Evolutionary conservation across 139 green algal genomes (phyloP).

Genomic region (Raphidocelis subcapitata): DNA sequence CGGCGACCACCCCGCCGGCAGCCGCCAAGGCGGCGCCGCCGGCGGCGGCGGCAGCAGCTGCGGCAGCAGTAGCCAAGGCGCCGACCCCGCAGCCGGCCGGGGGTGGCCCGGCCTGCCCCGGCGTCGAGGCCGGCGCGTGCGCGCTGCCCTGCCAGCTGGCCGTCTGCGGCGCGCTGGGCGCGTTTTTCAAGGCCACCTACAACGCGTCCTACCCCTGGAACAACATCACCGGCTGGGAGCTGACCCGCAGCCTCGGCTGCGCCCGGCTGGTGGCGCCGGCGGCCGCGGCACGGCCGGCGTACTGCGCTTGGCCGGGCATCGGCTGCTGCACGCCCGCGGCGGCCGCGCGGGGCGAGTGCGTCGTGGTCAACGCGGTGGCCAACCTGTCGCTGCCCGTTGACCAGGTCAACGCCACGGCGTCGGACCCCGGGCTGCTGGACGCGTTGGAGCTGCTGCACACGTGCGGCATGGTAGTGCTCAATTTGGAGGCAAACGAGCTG

Average conservation of each 20-base stretch:
- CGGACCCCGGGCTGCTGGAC: background rate
- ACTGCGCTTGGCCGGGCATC: slow-evolving; percentile 25
- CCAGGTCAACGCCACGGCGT: slow-evolving; percentile 15
- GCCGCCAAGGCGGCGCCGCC: no score
- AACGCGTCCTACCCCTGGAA: no score
- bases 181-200: no score
- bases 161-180: no score
- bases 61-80: no score
- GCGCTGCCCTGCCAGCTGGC: no score
- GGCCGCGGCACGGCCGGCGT: background rate
- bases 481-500: slow-evolving; percentile 20
- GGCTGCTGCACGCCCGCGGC: slow-evolving; percentile 6
- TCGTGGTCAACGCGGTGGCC: background rate
- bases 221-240: slow-evolving; percentile 14
- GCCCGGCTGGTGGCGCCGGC: slow-evolving; percentile 1
- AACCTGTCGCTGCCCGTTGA: slow-evolving; percentile 12
- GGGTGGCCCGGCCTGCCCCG: no score
- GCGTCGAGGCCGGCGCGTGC: no score
- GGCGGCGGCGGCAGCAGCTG: no score
- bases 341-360: background rate
- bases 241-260: background rate
- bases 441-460: slow-evolving; percentile 11
- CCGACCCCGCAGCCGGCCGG: no score
- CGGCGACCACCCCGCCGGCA: no score
- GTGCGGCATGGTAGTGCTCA: slow-evolving; percentile 14